Conservation (phyloP, 73 alveolate species). For the Blepharisma stoltei region DNA sequence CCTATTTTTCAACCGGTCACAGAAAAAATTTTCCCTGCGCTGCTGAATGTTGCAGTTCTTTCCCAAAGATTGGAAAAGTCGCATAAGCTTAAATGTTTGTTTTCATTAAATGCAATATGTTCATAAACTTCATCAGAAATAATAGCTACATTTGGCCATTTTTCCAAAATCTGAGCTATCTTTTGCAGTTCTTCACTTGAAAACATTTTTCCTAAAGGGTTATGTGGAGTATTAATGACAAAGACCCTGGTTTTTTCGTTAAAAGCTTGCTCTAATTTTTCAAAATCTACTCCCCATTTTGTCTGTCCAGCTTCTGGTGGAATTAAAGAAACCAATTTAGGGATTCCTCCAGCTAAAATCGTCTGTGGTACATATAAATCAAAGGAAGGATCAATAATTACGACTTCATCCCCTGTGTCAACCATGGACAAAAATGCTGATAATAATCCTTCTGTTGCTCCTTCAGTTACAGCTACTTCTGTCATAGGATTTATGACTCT, state of each 20-base stretch:
- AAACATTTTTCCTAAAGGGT: slow-evolving; percentile 87
- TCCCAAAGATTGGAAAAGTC: slow-evolving; percentile 61
- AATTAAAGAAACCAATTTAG: slow-evolving; percentile 38
- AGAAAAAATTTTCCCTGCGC: slow-evolving; percentile 79
- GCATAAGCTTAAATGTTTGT: slow-evolving; percentile 61
- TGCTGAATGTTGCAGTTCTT: slow-evolving; percentile 71
- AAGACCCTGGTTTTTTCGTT: slow-evolving; percentile 66
- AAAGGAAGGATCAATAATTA: slow-evolving; percentile 59
- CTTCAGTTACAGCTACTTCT: slow-evolving; percentile 45
- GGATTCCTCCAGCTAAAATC: slow-evolving; percentile 47
- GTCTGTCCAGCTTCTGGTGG: slow-evolving; percentile 30
- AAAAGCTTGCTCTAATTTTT: slow-evolving; percentile 55
- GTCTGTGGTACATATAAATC: slow-evolving; percentile 48
- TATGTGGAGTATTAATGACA: slow-evolving; percentile 71
- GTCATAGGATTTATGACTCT: slow-evolving; percentile 45
- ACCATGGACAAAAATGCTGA: slow-evolving; percentile 37
- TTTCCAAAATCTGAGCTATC: slow-evolving; percentile 67
- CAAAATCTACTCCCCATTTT: slow-evolving; percentile 61
- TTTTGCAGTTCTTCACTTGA: slow-evolving; percentile 59
- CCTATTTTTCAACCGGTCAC: slow-evolving; percentile 90
- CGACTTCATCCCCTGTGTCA: slow-evolving; percentile 51
- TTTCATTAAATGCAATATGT: slow-evolving; percentile 50
- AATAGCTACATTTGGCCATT: slow-evolving; percentile 62
- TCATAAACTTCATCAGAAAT: slow-evolving; percentile 89
- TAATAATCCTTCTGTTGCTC: slow-evolving; percentile 56